Conservation (phyloP, 163 green algal genomes). For the Volvox carteri region DNA sequence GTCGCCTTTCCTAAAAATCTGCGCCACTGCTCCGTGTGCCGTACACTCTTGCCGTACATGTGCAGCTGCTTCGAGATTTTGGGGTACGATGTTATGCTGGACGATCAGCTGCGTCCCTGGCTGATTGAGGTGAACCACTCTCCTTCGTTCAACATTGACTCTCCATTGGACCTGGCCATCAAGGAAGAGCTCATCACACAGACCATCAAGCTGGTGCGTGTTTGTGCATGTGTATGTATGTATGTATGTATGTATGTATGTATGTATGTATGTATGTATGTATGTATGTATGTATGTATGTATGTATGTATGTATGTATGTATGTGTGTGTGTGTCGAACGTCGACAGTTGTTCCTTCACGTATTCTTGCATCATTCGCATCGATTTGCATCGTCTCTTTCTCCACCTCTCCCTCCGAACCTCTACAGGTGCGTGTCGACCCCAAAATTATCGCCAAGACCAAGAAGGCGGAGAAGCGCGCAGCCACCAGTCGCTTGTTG, state of each 20-base stretch:
- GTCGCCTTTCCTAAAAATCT: too few species aligned
- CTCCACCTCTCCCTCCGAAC: too few species aligned
- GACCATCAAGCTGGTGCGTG: constrained; percentile 48
- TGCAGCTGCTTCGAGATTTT: constrained; percentile 87
- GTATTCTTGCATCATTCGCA: too few species aligned
- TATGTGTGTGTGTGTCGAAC: too few species aligned
- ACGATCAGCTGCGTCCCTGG: constrained; percentile 80
- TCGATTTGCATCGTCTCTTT: too few species aligned
- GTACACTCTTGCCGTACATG: neutral
- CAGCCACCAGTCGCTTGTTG: constrained; percentile 56
- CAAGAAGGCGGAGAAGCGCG: constrained; percentile 63
- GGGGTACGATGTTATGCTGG: constrained; percentile 75
- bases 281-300: too few species aligned
- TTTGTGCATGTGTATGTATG: too few species aligned
- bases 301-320: too few species aligned
- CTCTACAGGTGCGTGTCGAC: constrained; percentile 58
- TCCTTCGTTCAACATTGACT: constrained; percentile 78
- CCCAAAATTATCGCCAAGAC: constrained; percentile 64
- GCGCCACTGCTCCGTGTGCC: too few species aligned
- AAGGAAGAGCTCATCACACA: constrained; percentile 77
- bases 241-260: too few species aligned
- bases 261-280: too few species aligned
- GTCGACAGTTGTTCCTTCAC: too few species aligned
- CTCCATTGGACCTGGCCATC: constrained; percentile 77
- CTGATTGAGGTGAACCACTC: constrained; percentile 91